Evolutionary conservation across 192 early-diverging fungal species (phyloP).

Genomic region (Entomortierella parvispora): DNA sequence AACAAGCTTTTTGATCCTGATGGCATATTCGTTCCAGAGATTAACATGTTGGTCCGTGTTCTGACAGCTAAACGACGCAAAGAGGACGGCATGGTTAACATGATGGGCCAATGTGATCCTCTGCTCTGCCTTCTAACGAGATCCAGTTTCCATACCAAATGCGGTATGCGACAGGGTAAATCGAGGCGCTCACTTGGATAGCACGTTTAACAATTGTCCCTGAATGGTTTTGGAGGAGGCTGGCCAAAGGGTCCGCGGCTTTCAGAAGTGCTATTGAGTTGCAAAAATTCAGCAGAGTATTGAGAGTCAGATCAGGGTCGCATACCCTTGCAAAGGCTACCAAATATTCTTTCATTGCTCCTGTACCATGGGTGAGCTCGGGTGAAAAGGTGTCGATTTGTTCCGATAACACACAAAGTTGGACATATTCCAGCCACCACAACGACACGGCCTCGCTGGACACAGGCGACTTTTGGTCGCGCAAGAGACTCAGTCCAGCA

Average conservation of each 20-base stretch:
- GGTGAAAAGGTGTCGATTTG: constrained; percentile 18
- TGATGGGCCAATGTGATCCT: neutral
- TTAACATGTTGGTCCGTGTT: constrained; percentile 3
- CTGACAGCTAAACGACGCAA: constrained; percentile 19
- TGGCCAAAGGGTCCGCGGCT: constrained; percentile 15
- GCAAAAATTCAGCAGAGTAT: neutral
- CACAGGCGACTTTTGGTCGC: constrained; percentile 2
- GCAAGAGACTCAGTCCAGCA: constrained; percentile 17
- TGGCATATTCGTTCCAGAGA: constrained; percentile 45
- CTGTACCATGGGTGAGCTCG: constrained; percentile 26
- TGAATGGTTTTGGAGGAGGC: constrained; percentile 13
- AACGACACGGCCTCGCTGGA: constrained; percentile 14
- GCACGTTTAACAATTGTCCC: constrained; percentile 17
- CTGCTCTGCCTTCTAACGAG: neutral
- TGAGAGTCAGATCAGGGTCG: no score
- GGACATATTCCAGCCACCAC: constrained; percentile 40
- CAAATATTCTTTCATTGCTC: no score
- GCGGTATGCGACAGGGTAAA: constrained; percentile 29
- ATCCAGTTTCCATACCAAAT: constrained; percentile 50
- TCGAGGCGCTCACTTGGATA: constrained; percentile 35
- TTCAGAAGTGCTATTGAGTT: constrained; percentile 19
- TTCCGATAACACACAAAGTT: constrained; percentile 12
- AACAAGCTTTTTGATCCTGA: constrained; percentile 29
- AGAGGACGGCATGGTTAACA: neutral
- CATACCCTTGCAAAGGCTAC: neutral